A percentile compares a stretch with the other conserved stretches of the same genome.
These are phyloP conservation scores for Xylaria sp. DNA, from an alignment of 2,329 filamentous ascomycete species.

Conservation along the genomic window DNA sequence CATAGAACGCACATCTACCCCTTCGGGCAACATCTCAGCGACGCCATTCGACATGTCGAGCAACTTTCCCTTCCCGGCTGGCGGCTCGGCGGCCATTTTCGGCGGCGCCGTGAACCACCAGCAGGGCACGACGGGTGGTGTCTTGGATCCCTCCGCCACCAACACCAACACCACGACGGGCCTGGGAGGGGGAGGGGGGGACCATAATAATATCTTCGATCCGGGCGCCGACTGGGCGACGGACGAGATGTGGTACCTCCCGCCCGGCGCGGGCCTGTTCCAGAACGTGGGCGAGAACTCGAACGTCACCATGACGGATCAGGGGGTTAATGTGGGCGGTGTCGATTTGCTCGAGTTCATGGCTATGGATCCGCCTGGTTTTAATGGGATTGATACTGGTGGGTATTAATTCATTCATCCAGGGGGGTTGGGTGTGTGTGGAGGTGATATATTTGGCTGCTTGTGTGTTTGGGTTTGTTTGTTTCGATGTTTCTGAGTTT, in stretches of 20 bases:
- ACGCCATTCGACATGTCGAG: constrained; percentile 70
- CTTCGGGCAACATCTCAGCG: constrained; percentile 66
- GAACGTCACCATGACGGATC: constrained; percentile 72
- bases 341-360: constrained; percentile 75
- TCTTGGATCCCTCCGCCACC: constrained; percentile 45
- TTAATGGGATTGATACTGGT: constrained; percentile 12
- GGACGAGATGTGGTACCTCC: constrained; percentile 73
- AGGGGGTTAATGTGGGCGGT: constrained; percentile 73
- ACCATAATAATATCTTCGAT: constrained; percentile 54
- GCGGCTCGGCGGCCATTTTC: constrained; percentile 59
- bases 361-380: constrained; percentile 63
- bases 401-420: not conserved
- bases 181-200: constrained; percentile 41
- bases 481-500: not conserved
- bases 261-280: constrained; percentile 71
- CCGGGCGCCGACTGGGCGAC: constrained; percentile 63
- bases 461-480: not conserved
- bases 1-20: constrained; percentile 54
- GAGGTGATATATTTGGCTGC: not conserved
- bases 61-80: constrained; percentile 64
- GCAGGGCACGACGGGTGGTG: constrained; percentile 49
- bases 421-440: not conserved
- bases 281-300: constrained; percentile 69
- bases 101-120: constrained; percentile 59
- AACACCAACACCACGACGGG: not conserved